These are phyloP conservation scores for Letharia columbiana DNA, from an alignment of 495 filamentous ascomycete genomes.

Conservation along the genomic window DNA sequence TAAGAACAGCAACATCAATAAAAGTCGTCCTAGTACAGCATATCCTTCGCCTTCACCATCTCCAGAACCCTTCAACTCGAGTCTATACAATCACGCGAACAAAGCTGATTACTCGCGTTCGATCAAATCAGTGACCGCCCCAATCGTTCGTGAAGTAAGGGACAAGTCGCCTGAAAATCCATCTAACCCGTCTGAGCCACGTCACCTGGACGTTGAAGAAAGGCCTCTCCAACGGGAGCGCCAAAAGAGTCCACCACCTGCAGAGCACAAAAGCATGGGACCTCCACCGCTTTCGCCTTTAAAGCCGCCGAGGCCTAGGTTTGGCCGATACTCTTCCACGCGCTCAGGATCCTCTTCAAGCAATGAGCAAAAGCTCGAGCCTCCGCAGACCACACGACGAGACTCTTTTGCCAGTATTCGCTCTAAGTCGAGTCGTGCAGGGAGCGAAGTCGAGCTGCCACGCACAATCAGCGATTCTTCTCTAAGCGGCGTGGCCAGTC, in stretches of 20 bases:
- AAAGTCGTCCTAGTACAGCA: slow-evolving; percentile 26
- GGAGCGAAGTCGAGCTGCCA: slow-evolving; percentile 33
- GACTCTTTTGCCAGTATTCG: slow-evolving; percentile 32
- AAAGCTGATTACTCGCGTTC: slow-evolving; percentile 35
- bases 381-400: slow-evolving; percentile 21
- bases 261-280: slow-evolving; percentile 48
- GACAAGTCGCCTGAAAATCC: slow-evolving; percentile 28
- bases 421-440: slow-evolving; percentile 33
- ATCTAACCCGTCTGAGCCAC: slow-evolving; percentile 39
- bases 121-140: slow-evolving; percentile 71
- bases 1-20: slow-evolving; percentile 29
- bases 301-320: slow-evolving; percentile 21
- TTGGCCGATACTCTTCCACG: slow-evolving; percentile 18
- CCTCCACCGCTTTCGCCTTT: slow-evolving; percentile 19
- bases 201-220: slow-evolving; percentile 54
- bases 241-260: slow-evolving; percentile 62
- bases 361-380: slow-evolving; percentile 21
- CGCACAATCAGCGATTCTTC: slow-evolving; percentile 37
- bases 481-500: slow-evolving; percentile 23
- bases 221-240: slow-evolving; percentile 55
- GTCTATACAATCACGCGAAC: slow-evolving; percentile 10
- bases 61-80: slow-evolving; percentile 17
- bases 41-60: slow-evolving; percentile 28
- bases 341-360: slow-evolving; percentile 25
- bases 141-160: slow-evolving; percentile 57